Evolutionary conservation across 768 basidiomycete genomes (phyloP), one percentile per base, ranked within the genome.

Genomic region (Termitomyces sp.): DNA sequence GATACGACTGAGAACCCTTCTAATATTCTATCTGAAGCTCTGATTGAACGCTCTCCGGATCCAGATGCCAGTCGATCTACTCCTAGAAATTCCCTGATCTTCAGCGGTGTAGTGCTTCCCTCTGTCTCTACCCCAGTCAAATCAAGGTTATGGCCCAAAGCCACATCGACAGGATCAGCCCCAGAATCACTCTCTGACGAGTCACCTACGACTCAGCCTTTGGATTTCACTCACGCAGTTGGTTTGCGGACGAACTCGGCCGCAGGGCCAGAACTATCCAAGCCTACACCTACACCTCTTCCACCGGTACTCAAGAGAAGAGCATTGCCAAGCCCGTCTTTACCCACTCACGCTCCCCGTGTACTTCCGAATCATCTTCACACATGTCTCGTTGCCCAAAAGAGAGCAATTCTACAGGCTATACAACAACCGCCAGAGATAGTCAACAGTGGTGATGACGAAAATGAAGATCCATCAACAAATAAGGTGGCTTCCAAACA

Each of bases 401-500:
- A 87, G 66, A 76, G 75, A 44, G 80, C 75, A 10, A 77, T 85
- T 18, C 66, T 91, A 31, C 65, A 65, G 47, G 73, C 76, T 16
- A 69, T 90, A 9, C 76, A 74, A 26, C 57, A 63, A 26, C 64
- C 67, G 2, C 55, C 60, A 12, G 60, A 60, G 5, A 13, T 56
- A 31, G 16, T 36, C 18, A 31, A 54, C 26, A 49, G 61, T 18
- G 57, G 52, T 20, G 60, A 54, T 33, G 54, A 62, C 18, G 52
- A 63, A 64, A 73, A 75, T 24, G 71, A 65, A 1, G 71, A 72
- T 18, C 58, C 60, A 10, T 70, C 77, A 2, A 77, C 83, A 5
- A 87, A 90, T 64, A 68, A 62, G 2, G 65, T 73, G 18, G 85
- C 89, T 0, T 71, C 77, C 28, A 66, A 81, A 34, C 84, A 90